Conservation (phyloP, 163 green algal species). For the Scenedesmus sp. region DNA sequence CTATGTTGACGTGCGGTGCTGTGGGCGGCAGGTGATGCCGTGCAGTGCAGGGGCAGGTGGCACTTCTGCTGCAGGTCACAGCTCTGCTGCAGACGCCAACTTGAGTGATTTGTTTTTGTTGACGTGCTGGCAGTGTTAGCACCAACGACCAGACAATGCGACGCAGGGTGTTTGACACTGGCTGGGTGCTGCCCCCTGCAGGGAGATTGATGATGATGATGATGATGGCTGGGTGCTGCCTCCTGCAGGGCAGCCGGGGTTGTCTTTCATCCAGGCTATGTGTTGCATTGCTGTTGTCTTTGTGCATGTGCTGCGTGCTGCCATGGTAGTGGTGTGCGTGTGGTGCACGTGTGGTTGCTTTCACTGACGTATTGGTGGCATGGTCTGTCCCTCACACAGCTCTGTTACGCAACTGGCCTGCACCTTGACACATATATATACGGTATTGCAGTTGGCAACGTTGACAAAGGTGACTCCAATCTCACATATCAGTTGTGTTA, state of each 20-base stretch:
- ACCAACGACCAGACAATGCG: background rate
- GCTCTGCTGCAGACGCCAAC: too few relatives aligned
- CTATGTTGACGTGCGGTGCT: background rate
- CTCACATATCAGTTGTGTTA: too few relatives aligned
- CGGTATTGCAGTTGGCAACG: too few relatives aligned
- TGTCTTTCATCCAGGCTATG: background rate
- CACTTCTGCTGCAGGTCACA: background rate
- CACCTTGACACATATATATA: too few relatives aligned
- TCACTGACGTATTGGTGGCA: too few relatives aligned
- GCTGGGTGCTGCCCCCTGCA: too few relatives aligned
- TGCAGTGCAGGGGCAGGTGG: background rate
- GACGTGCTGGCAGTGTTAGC: background rate
- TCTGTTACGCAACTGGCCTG: too few relatives aligned
- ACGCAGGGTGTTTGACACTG: background rate
- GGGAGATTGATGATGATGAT: too few relatives aligned
- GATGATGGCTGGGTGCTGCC: too few relatives aligned
- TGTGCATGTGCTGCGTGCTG: background rate
- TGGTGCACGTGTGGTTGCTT: background rate
- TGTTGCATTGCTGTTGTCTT: background rate
- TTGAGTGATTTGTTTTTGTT: too few relatives aligned
- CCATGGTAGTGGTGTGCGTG: background rate
- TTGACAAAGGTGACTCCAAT: too few relatives aligned
- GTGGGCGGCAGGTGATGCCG: background rate
- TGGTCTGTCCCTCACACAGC: background rate
- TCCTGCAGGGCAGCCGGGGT: too few relatives aligned